Evolutionary conservation across 176 grass and related monocot species (phyloP), one percentile per base, ranked within the genome.

Genomic region (Oropetium thomaeum): DNA sequence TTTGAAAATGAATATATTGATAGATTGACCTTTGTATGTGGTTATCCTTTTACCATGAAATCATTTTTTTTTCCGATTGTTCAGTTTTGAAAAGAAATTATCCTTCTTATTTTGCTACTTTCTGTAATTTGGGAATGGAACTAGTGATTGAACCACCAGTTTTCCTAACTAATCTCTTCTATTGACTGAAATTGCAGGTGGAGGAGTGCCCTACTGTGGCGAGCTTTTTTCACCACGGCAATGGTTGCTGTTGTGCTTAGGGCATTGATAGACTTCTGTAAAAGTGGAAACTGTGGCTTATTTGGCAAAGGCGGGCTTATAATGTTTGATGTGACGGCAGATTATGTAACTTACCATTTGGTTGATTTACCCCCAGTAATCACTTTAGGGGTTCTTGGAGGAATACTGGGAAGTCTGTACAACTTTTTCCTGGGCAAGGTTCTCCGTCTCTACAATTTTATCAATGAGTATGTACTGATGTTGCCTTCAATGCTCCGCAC

Each of bases 271-370:
- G 88, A 98, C 33, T 62, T 93, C 16, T 98, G 95, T 67, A 91
- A 81, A 49, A 92, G 81, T 62, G 95, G 71, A 42, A 93, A 78
- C 38, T 98, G 95, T 81, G 95, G 95, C 5, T 87, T 98, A 66
- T 98, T 98, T 70, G 95, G 95, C 27, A 86, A 89, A 88, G 95
- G 95, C 27, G 95, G 95, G 5, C 95, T 98, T 71, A 98, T 98
- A 84, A 98, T 98, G 95, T 98, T 83, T 81, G 95, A 98, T 73
- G 95, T 94, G 81, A 94, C 90, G 41, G 88, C 88, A 58, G 78
- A 81, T 65, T 77, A 85, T 43, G 75, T 87, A 60, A 57, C 76
- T 53, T 98, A 98, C 73, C 86, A 83, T 55, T 73, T 89, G 54
- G 51, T 75, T 0, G 95, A 98, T 79, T 85, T 98, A 62, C 86